phyloP scores from a whole-genome alignment of 768 basidiomycete genomes.

The Strobilomyces confusus region DNA sequence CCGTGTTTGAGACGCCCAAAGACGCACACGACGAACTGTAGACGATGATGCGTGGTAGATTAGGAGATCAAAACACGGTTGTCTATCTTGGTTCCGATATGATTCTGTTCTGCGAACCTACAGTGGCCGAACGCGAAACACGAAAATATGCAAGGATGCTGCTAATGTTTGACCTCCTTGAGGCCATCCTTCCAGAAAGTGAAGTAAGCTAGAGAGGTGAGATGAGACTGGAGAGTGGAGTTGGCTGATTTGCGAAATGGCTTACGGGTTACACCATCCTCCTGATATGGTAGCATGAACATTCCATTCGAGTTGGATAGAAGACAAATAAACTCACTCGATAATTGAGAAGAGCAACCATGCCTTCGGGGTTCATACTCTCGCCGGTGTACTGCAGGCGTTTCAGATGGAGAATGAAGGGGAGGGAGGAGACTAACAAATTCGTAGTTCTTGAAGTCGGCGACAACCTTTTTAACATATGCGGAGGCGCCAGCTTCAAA shows the following conservation, averaged over 20 bases:
- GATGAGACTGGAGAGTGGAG: slow-evolving; percentile 5
- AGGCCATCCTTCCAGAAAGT: slow-evolving; percentile 97
- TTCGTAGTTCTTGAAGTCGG: slow-evolving; percentile 91
- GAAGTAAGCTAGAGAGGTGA: slow-evolving; percentile 65
- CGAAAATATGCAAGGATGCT: slow-evolving; percentile 1
- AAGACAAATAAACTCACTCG: slow-evolving; percentile 45
- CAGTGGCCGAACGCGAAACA: not conserved
- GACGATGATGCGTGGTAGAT: slow-evolving; percentile 10
- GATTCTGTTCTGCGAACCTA: slow-evolving; percentile 11
- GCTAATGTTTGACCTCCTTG: slow-evolving; percentile 70
- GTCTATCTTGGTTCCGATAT: slow-evolving; percentile 21
- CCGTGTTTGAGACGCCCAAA: slow-evolving; percentile 24
- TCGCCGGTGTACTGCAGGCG: slow-evolving; percentile 61
- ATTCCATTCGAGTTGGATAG: not conserved
- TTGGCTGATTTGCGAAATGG: slow-evolving; percentile 4
- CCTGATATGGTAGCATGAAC: slow-evolving; percentile 38
- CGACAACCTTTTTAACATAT: slow-evolving; percentile 86
- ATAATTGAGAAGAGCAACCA: slow-evolving; percentile 95
- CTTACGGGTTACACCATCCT: slow-evolving; percentile 81
- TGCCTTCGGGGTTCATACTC: slow-evolving; percentile 80
- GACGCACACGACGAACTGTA: slow-evolving; percentile 29
- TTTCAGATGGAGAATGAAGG: not conserved
- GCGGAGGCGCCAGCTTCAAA: slow-evolving; percentile 81
- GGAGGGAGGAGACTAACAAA: slow-evolving; percentile 54
- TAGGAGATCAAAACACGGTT: slow-evolving; percentile 17